phyloP scores from a whole-genome alignment of 1,139 yeast species.

The Pichia terricola region DNA sequence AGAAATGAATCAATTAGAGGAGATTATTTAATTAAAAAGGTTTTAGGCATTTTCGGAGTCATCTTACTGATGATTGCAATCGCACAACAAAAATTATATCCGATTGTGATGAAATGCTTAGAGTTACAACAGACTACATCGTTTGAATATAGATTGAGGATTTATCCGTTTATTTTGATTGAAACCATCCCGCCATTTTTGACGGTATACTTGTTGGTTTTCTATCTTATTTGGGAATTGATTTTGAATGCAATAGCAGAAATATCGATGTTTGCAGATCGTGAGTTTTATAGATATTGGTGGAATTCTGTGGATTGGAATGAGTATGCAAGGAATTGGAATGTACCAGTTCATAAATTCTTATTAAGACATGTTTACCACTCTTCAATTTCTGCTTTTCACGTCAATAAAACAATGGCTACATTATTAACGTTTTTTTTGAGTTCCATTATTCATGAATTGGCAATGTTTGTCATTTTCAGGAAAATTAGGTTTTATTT shows the following conservation, averaged over 20 bases:
- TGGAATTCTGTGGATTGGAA: constrained; percentile 96
- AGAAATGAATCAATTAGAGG: constrained; percentile 62
- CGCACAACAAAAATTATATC: constrained; percentile 73
- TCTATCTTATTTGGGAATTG: constrained; percentile 91
- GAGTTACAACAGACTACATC: constrained; percentile 37
- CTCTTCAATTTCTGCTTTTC: constrained; percentile 71
- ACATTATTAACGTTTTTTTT: constrained; percentile 73
- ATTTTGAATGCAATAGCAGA: constrained; percentile 86
- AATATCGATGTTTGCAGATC: constrained; percentile 73
- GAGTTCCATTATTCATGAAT: constrained; percentile 78
- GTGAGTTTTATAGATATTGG: constrained; percentile 94
- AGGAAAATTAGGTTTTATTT: constrained; percentile 73
- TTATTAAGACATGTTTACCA: constrained; percentile 89
- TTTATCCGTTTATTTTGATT: constrained; percentile 54
- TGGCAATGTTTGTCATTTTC: constrained; percentile 86
- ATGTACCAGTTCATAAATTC: constrained; percentile 88
- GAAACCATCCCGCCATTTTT: constrained; percentile 77
- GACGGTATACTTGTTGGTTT: constrained; percentile 64
- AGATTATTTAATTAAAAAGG: constrained; percentile 60
- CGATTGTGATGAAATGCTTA: constrained; percentile 56
- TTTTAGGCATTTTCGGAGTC: constrained; percentile 77
- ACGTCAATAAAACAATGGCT: constrained; percentile 57
- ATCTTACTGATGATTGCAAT: constrained; percentile 72
- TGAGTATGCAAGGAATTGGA: constrained; percentile 91
- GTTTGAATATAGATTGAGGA: constrained; percentile 34